A percentile compares a stretch with the other conserved stretches of the same genome.
These are phyloP conservation scores for Corchorus capsularis DNA, from an alignment of 345 rosid species.

Conservation along the genomic window DNA sequence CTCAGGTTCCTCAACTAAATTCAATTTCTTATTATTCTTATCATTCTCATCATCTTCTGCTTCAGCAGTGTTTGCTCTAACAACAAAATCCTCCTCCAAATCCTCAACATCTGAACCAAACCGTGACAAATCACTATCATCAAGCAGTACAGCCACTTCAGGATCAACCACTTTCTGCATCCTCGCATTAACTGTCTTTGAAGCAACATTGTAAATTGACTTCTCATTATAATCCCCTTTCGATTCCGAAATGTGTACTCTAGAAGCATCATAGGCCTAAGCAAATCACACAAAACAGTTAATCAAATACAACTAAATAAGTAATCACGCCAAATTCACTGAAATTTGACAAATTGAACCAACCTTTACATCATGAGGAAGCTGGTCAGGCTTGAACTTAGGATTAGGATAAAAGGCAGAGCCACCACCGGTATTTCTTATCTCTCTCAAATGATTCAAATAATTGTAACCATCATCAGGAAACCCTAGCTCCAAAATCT, in stretches of 20 bases:
- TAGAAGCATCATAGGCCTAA: constrained; percentile 88
- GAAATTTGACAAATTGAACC: neutral
- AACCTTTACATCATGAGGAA: constrained; percentile 74
- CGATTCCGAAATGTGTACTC: constrained; percentile 46
- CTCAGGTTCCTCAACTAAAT: constrained; percentile 30
- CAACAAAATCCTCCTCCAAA: constrained; percentile 87
- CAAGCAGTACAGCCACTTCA: constrained; percentile 78
- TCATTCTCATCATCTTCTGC: constrained; percentile 32
- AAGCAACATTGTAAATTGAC: constrained; percentile 54
- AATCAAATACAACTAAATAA: neutral
- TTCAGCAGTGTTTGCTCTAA: constrained; percentile 61
- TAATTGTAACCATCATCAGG: constrained; percentile 97
- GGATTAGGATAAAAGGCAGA: constrained; percentile 69
- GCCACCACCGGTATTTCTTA: constrained; percentile 75
- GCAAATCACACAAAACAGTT: constrained; percentile 2
- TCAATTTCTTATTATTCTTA: constrained; percentile 29
- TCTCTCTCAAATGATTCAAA: constrained; percentile 79
- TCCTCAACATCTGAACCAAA: constrained; percentile 86
- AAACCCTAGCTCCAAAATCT: constrained; percentile 79
- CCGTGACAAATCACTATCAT: constrained; percentile 72
- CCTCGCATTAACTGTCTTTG: constrained; percentile 58
- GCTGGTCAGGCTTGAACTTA: constrained; percentile 47
- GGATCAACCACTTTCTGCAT: constrained; percentile 70
- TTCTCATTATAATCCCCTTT: constrained; percentile 36
- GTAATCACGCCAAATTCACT: neutral